These are phyloP conservation scores for Fusarium equiseti DNA, from an alignment of 2,329 filamentous ascomycete genomes.

Conservation along the genomic window DNA sequence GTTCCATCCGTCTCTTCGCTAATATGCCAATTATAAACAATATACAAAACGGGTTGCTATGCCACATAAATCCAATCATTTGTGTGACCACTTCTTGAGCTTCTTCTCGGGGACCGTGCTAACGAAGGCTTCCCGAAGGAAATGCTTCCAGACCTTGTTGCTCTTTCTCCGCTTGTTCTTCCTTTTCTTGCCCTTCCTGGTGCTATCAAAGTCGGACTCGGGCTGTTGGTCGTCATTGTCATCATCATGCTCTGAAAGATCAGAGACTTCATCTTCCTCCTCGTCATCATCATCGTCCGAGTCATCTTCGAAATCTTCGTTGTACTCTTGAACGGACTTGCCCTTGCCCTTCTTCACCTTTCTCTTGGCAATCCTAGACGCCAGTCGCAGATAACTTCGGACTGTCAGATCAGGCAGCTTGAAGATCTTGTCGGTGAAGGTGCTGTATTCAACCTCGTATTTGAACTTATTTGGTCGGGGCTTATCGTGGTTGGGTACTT, in stretches of 20 bases:
- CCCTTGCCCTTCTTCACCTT: conserved; percentile 41
- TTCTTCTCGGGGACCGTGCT: conserved; percentile 76
- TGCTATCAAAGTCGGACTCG: conserved; percentile 21
- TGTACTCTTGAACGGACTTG: conserved; percentile 35
- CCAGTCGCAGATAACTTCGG: conserved; percentile 81
- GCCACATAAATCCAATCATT: conserved; percentile 25
- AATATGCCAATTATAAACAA: conserved; percentile 32
- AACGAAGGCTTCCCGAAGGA: conserved; percentile 83
- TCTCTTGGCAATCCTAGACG: conserved; percentile 75
- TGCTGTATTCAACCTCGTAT: conserved; percentile 89
- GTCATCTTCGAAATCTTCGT: conserved; percentile 46
- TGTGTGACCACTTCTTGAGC: conserved; percentile 62
- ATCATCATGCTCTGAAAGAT: conserved; percentile 34
- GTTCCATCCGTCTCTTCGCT: conserved; percentile 30
- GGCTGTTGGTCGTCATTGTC: conserved; percentile 42
- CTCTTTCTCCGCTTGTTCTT: conserved; percentile 62
- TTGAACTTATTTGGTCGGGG: conserved; percentile 73
- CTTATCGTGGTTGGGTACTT: conserved; percentile 62
- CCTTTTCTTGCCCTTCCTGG: conserved; percentile 47
- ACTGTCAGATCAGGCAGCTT: conserved; percentile 86
- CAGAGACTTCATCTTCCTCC: conserved; percentile 34
- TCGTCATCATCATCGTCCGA: conserved; percentile 48
- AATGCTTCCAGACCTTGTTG: conserved; percentile 81
- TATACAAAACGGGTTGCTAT: neutral
- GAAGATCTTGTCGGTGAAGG: conserved; percentile 80